Percentiles rank a stretch among this genome's conserved stretches.
Conservation (phyloP, 2,329 filamentous ascomycete genomes). For the Periconia sp. region DNA sequence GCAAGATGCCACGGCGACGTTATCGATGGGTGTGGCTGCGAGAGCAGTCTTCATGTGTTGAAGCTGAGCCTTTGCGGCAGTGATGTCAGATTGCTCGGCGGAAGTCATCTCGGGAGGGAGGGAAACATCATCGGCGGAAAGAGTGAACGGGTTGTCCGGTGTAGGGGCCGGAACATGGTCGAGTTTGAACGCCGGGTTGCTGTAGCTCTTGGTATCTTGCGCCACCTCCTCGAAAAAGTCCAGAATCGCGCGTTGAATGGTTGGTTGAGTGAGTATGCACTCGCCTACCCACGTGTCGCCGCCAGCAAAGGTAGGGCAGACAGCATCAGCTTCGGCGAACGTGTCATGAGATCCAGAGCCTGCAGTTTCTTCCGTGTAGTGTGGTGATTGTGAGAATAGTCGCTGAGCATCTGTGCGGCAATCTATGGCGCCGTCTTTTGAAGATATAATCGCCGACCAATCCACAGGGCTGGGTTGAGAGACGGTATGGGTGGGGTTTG, state of each 20-base stretch:
- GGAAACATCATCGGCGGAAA: slow-evolving; percentile 15
- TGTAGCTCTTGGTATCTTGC: slow-evolving; percentile 45
- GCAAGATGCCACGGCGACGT: slow-evolving; percentile 20
- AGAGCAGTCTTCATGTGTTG: slow-evolving; percentile 27
- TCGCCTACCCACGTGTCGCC: slow-evolving; percentile 67
- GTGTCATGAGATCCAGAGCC: no score
- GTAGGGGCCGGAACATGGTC: slow-evolving; percentile 18
- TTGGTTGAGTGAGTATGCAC: slow-evolving; percentile 61
- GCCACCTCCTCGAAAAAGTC: slow-evolving; percentile 67
- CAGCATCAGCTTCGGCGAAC: slow-evolving; percentile 33
- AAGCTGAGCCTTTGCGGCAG: slow-evolving; percentile 17
- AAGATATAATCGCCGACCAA: no score
- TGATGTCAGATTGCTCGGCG: slow-evolving; percentile 20
- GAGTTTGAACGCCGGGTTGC: slow-evolving; percentile 34
- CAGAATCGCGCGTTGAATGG: slow-evolving; percentile 61
- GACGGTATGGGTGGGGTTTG: no score
- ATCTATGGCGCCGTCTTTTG: no score
- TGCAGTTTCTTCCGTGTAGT: no score
- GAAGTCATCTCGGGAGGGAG: slow-evolving; percentile 19
- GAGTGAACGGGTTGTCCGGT: slow-evolving; percentile 18
- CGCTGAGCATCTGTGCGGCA: no score
- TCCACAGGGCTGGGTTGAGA: no score
- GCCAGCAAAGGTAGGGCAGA: slow-evolving; percentile 64
- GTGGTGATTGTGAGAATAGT: no score
- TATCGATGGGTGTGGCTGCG: slow-evolving; percentile 19